Base-by-base conservation (phyloP, 495 filamentous ascomycete genomes). In the Oidiodendron maius region DNA sequence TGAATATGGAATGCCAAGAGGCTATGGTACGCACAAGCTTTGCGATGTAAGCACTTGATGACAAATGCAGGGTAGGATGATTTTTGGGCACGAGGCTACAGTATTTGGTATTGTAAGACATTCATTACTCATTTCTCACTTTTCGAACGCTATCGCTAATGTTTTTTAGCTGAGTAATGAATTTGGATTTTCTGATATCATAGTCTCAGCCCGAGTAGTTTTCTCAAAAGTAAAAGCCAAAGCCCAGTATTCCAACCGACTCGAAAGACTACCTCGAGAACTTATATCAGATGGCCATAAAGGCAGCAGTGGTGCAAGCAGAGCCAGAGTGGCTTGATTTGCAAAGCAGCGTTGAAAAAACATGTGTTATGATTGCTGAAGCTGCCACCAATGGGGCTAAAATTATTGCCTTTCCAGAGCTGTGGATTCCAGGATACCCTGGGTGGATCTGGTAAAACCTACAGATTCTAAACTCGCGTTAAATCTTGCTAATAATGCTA, bases 251-350 rank as follows among this genome's bases (percentile, higher is more conserved):
- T n/a, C n/a, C n/a, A n/a, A n/a, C n/a, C n/a, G n/a, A n/a, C n/a
- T n/a, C n/a, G n/a, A n/a, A n/a, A n/a, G n/a, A n/a, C n/a, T n/a
- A n/a, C n/a, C n/a, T n/a, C 26, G 26, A 12, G 26, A 30, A 12
- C 5, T 5, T 5, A 12, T 30, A 12, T 12, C 26, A 30, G 26
- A 5, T 12, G 26, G 12, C 12, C 26, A 12, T 30, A 30, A 59
- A 63, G 4, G 72, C 76, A n/a, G 73, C 72, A 0, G 71, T 68
- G 24, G 67, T 62, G 10, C 73, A 79, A 52, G 67, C 71, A 2
- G 78, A 80, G 59, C 76, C 78, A 0, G 64, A 57, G 8, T 80
- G 76, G 73, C 61, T 81, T 0, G 71, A 82, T 51, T 63, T 83
- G 1, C 54, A 63, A 0, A 70, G 50, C 1, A 63, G 66, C 3